These are phyloP conservation scores for Boehmeria nivea DNA, from an alignment of 306 rosid genomes.

Conservation along the genomic window DNA sequence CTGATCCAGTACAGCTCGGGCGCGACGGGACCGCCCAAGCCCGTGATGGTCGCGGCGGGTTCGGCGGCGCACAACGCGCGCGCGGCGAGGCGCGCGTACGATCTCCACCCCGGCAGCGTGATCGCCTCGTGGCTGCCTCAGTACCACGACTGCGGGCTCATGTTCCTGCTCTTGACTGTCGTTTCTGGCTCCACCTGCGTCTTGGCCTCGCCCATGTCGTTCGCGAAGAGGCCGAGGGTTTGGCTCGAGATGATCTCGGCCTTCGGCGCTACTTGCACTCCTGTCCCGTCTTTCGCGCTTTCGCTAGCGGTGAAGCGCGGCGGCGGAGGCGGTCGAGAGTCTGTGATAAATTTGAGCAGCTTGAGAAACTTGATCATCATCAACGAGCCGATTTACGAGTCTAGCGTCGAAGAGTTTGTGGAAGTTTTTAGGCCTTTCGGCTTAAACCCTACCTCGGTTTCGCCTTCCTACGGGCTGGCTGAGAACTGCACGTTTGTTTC, in stretches of 20 bases:
- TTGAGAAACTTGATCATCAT: conserved; percentile 57
- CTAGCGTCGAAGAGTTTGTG: conserved; percentile 47
- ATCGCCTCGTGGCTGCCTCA: conserved; percentile 87
- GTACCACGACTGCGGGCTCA: conserved; percentile 77
- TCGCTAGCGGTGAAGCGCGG: conserved; percentile 68
- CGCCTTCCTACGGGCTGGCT: conserved; percentile 81
- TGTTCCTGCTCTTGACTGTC: conserved; percentile 65
- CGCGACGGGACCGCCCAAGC: conserved; percentile 63
- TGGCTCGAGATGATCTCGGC: conserved; percentile 66
- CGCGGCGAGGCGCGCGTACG: conserved; percentile 59
- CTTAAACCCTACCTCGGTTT: conserved; percentile 37
- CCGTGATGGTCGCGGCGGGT: conserved; percentile 68
- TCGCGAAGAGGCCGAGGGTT: conserved; percentile 52
- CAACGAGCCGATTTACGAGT: conserved; percentile 64
- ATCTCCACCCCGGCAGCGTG: conserved; percentile 60
- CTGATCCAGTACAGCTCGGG: conserved; percentile 84
- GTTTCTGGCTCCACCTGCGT: conserved; percentile 64
- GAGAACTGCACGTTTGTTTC: conserved; percentile 89
- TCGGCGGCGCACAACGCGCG: conserved; percentile 78
- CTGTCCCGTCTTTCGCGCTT: conserved; percentile 67
- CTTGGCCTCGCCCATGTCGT: conserved; percentile 48
- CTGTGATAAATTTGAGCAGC: conserved; percentile 32
- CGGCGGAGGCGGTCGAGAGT: conserved; percentile 15
- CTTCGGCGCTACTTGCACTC: conserved; percentile 70
- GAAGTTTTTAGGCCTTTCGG: conserved; percentile 44